Percentiles rank a stretch among this genome's conserved stretches.
phyloP scores from a whole-genome alignment of 2,329 filamentous ascomycete genomes.

The Bisporella sp. region DNA sequence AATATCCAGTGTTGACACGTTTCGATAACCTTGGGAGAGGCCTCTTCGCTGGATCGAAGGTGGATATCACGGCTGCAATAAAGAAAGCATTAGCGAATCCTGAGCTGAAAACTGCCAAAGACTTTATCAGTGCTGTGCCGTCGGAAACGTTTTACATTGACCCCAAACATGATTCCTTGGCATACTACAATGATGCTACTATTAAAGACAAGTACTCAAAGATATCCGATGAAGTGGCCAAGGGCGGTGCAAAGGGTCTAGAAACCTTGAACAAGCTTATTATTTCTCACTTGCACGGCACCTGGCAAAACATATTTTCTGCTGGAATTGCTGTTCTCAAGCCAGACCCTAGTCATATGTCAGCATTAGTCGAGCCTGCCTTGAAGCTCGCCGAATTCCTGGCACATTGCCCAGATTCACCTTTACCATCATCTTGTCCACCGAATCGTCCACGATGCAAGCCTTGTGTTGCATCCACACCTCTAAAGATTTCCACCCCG shows the following conservation, averaged over 20 bases:
- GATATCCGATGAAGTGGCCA: conserved; percentile 55
- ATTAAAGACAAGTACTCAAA: conserved; percentile 61
- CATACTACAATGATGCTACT: conserved; percentile 63
- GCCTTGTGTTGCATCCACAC: conserved; percentile 60
- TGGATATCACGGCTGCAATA: conserved; percentile 56
- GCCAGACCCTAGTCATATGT: conserved; percentile 69
- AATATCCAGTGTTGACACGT: conserved; percentile 66
- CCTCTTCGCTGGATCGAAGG: conserved; percentile 64
- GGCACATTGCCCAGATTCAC: conserved; percentile 65
- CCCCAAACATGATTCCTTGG: conserved; percentile 57
- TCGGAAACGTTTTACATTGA: conserved; percentile 59
- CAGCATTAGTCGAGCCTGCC: conserved; percentile 62
- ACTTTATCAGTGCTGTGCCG: conserved; percentile 55
- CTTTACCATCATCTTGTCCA: conserved; percentile 72
- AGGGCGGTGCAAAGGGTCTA: conserved; percentile 53
- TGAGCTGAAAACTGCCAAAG: conserved; percentile 48
- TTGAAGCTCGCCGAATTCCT: conserved; percentile 69
- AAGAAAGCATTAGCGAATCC: conserved; percentile 50
- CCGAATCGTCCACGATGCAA: conserved; percentile 71
- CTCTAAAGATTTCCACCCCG: conserved; percentile 61
- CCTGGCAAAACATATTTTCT: conserved; percentile 74
- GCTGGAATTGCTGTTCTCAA: conserved; percentile 76
- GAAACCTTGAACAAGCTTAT: conserved; percentile 65
- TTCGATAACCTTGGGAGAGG: conserved; percentile 67
- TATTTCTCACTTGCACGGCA: conserved; percentile 75